These are phyloP conservation scores for Podospora sp. DNA, from an alignment of 495 filamentous ascomycete species.

Conservation along the genomic window DNA sequence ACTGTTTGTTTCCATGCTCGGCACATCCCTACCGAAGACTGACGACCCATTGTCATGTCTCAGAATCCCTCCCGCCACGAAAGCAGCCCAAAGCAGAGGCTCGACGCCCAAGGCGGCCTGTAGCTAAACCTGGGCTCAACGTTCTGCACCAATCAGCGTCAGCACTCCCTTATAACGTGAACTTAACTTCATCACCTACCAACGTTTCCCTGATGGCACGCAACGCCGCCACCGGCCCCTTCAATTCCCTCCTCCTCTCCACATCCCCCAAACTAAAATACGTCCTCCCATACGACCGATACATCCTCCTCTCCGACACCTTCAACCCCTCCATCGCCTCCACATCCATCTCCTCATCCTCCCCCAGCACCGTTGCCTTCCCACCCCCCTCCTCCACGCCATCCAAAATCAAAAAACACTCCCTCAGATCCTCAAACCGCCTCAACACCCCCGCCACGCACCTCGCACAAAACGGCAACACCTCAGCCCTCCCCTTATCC, in stretches of 20 bases:
- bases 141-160: slow-evolving; percentile 1
- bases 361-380: no score
- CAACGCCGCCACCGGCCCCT: slow-evolving; percentile 20
- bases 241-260: neutral
- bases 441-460: slow-evolving; percentile 23
- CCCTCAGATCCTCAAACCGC: slow-evolving; percentile 24
- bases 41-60: neutral
- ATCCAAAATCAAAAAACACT: slow-evolving; percentile 25
- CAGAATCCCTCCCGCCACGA: slow-evolving; percentile 17
- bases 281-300: slow-evolving; percentile 22
- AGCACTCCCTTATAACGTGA: slow-evolving; percentile 9
- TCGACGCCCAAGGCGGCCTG: slow-evolving; percentile 18
- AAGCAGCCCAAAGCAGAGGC: slow-evolving; percentile 22
- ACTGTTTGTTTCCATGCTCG: neutral
- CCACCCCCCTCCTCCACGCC: neutral
- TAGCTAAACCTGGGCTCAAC: neutral
- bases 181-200: slow-evolving; percentile 7
- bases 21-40: neutral
- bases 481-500: no score
- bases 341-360: slow-evolving; percentile 1
- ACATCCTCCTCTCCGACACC: slow-evolving; percentile 5
- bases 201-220: slow-evolving; percentile 17
- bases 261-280: slow-evolving; percentile 18
- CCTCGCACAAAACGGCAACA: slow-evolving; percentile 21
- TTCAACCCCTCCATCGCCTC: neutral